Conservation (phyloP, 495 filamentous ascomycete species). For the Cairneyella variabilis region DNA sequence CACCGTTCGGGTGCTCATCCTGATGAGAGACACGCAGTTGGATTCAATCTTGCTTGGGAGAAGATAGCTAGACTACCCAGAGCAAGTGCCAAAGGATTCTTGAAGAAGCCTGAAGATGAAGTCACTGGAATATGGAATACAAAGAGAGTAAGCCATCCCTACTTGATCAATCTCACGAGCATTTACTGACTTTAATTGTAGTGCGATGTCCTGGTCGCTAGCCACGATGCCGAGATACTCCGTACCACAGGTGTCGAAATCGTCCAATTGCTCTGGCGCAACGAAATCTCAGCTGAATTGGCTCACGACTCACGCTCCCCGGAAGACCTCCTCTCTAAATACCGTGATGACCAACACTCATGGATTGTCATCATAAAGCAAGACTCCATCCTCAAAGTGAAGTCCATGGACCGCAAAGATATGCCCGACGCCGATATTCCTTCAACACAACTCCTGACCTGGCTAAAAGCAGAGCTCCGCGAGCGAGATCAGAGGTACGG, state of each 20-base stretch:
- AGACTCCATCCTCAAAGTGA: slow-evolving; percentile 72
- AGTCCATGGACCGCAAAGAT: slow-evolving; percentile 69
- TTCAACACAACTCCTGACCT: slow-evolving; percentile 67
- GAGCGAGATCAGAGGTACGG: slow-evolving; percentile 65
- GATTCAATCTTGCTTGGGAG: slow-evolving; percentile 90
- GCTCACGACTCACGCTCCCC: slow-evolving; percentile 68
- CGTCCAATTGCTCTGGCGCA: slow-evolving; percentile 74
- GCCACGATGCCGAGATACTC: slow-evolving; percentile 74
- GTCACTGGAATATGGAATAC: slow-evolving; percentile 53
- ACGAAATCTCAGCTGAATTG: slow-evolving; percentile 86
- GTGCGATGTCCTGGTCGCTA: slow-evolving; percentile 88
- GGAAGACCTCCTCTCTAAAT: slow-evolving; percentile 71
- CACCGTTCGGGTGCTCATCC: slow-evolving; percentile 49
- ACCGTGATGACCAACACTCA: slow-evolving; percentile 69
- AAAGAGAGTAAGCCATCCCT: slow-evolving; percentile 52
- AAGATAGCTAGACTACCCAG: slow-evolving; percentile 67
- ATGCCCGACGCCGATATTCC: slow-evolving; percentile 69
- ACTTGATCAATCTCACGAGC: not conserved
- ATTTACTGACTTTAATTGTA: slow-evolving; percentile 26
- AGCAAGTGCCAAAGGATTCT: slow-evolving; percentile 51
- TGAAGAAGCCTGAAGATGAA: slow-evolving; percentile 62
- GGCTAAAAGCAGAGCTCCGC: slow-evolving; percentile 78
- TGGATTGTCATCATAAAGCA: slow-evolving; percentile 89
- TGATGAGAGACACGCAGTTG: slow-evolving; percentile 70
- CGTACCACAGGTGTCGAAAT: slow-evolving; percentile 71